Percentiles rank a stretch among this genome's conserved stretches.
phyloP scores from a whole-genome alignment of 2,329 filamentous ascomycete species.

The Amauroascus niger region DNA sequence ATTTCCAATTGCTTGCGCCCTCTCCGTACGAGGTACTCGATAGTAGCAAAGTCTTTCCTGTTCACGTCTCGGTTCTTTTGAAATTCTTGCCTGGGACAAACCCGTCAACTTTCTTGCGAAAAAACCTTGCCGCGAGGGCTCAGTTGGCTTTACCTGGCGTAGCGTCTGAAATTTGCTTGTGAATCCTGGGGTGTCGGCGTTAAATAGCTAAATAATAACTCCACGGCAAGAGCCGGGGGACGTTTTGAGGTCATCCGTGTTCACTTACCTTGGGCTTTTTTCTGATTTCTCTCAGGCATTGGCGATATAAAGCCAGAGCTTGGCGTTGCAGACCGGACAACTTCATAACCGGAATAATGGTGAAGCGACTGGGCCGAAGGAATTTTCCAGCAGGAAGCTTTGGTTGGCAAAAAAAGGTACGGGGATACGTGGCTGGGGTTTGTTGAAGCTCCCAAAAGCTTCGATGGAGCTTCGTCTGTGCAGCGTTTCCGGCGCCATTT shows the following conservation, averaged over 20 bases:
- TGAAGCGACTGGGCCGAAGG: neutral
- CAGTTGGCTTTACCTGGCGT: conserved; percentile 30
- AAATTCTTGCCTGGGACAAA: conserved; percentile 58
- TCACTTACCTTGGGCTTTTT: conserved; percentile 63
- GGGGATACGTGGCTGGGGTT: neutral
- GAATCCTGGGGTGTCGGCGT: conserved; percentile 26
- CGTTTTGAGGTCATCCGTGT: neutral
- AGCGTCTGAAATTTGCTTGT: conserved; percentile 34
- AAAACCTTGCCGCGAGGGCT: neutral
- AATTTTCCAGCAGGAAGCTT: neutral
- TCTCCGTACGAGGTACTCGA: conserved; percentile 77
- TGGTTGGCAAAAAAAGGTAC: neutral
- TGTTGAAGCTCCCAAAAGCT: neutral
- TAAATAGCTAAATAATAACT: neutral
- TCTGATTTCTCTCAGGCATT: conserved; percentile 69
- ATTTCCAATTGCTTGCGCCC: conserved; percentile 71
- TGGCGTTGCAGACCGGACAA: conserved; percentile 85
- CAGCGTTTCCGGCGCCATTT: neutral
- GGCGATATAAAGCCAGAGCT: conserved; percentile 74
- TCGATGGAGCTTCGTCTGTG: neutral
- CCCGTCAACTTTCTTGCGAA: neutral
- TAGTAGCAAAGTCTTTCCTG: conserved; percentile 75
- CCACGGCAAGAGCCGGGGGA: no score
- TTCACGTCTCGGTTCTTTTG: conserved; percentile 57
- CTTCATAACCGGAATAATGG: neutral